Evolutionary conservation across 202 grass and related monocot genomes (phyloP).

Genomic region (Miscanthus sacchariflorus): DNA sequence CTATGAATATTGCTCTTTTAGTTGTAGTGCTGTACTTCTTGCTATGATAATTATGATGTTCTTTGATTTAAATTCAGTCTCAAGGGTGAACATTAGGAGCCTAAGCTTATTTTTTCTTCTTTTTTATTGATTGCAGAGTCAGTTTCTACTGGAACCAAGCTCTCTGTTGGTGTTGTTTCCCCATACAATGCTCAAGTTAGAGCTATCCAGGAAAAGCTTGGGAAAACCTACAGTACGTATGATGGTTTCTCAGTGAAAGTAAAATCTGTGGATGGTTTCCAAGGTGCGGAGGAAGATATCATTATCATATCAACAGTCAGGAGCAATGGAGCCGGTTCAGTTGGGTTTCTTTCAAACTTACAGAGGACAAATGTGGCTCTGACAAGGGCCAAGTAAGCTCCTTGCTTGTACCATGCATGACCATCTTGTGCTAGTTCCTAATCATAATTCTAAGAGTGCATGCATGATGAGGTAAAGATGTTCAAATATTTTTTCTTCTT

Average conservation of each 20-base stretch:
- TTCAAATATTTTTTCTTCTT: neutral
- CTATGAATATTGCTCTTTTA: too few relatives aligned
- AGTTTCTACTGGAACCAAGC: neutral
- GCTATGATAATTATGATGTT: neutral
- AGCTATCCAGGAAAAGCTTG: slow-evolving; percentile 46
- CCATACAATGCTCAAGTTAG: slow-evolving; percentile 67
- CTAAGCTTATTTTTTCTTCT: neutral
- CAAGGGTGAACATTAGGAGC: neutral
- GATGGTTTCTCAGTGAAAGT: too few relatives aligned
- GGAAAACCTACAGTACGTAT: too few relatives aligned
- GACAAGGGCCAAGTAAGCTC: too few relatives aligned
- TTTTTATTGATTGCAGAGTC: slow-evolving; percentile 40
- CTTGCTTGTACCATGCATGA: too few relatives aligned
- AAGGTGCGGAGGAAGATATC: too few relatives aligned
- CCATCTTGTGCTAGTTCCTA: neutral
- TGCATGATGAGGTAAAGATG: neutral
- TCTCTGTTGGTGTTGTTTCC: slow-evolving; percentile 65
- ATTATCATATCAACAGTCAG: too few relatives aligned
- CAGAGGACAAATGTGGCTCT: too few relatives aligned
- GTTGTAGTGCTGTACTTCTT: neutral
- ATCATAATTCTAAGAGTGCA: neutral
- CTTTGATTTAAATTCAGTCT: neutral
- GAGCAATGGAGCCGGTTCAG: too few relatives aligned
- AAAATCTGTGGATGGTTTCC: too few relatives aligned
- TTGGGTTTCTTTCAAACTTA: too few relatives aligned